Conservation (phyloP, 495 filamentous ascomycete species). For the Acidomyces sp. region DNA sequence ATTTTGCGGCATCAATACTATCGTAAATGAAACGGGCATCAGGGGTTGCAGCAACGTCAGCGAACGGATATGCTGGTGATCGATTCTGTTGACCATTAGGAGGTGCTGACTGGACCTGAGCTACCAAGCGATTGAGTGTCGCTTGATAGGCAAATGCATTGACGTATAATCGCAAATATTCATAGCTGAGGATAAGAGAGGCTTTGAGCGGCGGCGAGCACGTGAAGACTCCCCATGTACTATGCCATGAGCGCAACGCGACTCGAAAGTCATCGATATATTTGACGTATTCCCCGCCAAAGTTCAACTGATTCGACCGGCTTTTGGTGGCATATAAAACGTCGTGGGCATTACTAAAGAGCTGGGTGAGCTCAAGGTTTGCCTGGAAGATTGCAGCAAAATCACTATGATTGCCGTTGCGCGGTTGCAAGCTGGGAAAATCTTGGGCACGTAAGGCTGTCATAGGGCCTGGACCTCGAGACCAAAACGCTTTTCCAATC, state of each 20-base stretch:
- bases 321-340: slow-evolving; percentile 17
- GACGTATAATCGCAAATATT: slow-evolving; percentile 18
- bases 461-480: slow-evolving; percentile 18
- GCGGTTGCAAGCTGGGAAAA: slow-evolving; percentile 14
- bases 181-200: slow-evolving; percentile 17
- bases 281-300: slow-evolving; percentile 20
- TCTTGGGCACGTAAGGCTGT: slow-evolving; percentile 14
- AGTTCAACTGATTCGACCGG: slow-evolving; percentile 15
- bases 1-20: slow-evolving; percentile 49
- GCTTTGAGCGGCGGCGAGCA: slow-evolving; percentile 26
- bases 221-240: slow-evolving; percentile 14
- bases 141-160: slow-evolving; percentile 22
- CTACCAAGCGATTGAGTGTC: slow-evolving; percentile 14
- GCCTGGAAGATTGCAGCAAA: slow-evolving; percentile 20
- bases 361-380: slow-evolving; percentile 20
- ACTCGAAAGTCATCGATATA: slow-evolving; percentile 21
- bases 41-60: slow-evolving; percentile 43
- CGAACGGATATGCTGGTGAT: slow-evolving; percentile 34
- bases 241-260: slow-evolving; percentile 16
- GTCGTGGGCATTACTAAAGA: slow-evolving; percentile 20
- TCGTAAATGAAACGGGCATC: slow-evolving; percentile 53
- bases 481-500: slow-evolving; percentile 21
- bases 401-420: slow-evolving; percentile 7
- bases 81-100: slow-evolving; percentile 10
- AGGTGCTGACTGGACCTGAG: slow-evolving; percentile 14